Evolutionary conservation across 1,139 yeast genomes (phyloP), one percentile per base, ranked within the genome.

Genomic region (Hansenula lynferdii): DNA sequence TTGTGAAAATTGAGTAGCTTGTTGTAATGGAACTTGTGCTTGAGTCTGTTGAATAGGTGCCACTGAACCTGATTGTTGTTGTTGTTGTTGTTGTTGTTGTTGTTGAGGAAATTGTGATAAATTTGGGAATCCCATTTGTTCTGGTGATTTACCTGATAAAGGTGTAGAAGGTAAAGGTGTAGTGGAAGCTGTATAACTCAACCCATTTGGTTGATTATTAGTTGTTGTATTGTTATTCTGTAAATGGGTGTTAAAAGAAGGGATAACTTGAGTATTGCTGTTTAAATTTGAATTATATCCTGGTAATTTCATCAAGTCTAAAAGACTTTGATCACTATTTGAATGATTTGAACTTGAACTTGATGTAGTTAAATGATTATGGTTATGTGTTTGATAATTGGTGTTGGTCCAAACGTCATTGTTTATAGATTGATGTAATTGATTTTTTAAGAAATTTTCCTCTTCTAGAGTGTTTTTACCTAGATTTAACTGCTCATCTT

Each of bases 111-210:
- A 28, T 17, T 28, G 31, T 11, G 29, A 27, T 20, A 28, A 10
- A 15, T 19, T 28, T 4, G 31, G 12, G 12, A 18, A 28, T 10
- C 31, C 21, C 34, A 31, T 23, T 23, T 31, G 34, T 31, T 31
- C 34, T 8, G 34, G 34, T 6, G 34, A 31, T 12, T 24, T 31
- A 9, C 25, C 23, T 16, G 34, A 23, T 15, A 31, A 17, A 5
- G 34, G 34, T 8, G 34, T 31, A 9, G 34, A 31, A 7, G 34
- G 34, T 18, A 31, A 16, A 9, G 34, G 34, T 2, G 34, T 31
- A 6, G 34, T 31, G 6, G 34, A 22, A 16, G 34, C 34, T 20
- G 34, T 31, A n/a, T 31, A 31, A 17, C 33, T 31, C 20, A 31
- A 12, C 4, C 33, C 33, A 31, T 23, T 21, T 12, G 20, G 3